A percentile compares a stretch with the other conserved stretches of the same genome.
phyloP scores from a whole-genome alignment of 108 stramenopile species.

The Seminavis robusta region DNA sequence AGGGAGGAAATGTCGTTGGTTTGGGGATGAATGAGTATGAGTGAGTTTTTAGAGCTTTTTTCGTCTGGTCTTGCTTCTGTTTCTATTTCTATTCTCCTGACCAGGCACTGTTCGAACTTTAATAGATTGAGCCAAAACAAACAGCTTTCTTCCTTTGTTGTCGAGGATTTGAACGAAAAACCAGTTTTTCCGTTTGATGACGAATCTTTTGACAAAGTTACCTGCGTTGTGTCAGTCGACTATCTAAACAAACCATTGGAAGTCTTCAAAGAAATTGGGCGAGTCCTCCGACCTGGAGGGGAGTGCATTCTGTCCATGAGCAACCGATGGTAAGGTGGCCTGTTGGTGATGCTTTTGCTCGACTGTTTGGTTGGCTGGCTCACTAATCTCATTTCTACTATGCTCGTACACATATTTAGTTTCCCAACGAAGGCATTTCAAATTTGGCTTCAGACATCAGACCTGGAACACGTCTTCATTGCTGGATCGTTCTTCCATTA shows the following conservation, averaged over 20 bases:
- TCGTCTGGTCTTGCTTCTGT: no score
- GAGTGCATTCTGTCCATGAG: slow-evolving; percentile 84
- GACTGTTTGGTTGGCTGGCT: no score
- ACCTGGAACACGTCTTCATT: slow-evolving; percentile 93
- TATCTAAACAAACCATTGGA: slow-evolving; percentile 83
- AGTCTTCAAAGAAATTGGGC: slow-evolving; percentile 81
- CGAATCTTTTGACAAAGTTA: slow-evolving; percentile 87
- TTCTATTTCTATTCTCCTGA: no score
- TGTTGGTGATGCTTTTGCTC: not conserved
- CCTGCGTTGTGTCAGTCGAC: slow-evolving; percentile 92
- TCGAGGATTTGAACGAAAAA: slow-evolving; percentile 87
- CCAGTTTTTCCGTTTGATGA: slow-evolving; percentile 86
- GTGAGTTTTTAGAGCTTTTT: no score
- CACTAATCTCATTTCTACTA: no score
- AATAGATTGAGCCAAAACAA: slow-evolving; percentile 82
- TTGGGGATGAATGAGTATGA: slow-evolving; percentile 94
- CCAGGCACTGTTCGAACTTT: no score
- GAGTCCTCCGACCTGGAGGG: slow-evolving; percentile 91
- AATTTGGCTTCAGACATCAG: slow-evolving; percentile 66
- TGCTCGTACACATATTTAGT: slow-evolving; percentile 3
- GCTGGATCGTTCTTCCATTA: slow-evolving; percentile 93
- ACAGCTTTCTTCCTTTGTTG: slow-evolving; percentile 79
- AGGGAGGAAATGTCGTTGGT: slow-evolving; percentile 74
- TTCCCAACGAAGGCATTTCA: slow-evolving; percentile 50
- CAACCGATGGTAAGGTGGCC: slow-evolving; percentile 61